Base-by-base conservation (phyloP, 306 rosid genomes). In the Quercus mongolica region DNA sequence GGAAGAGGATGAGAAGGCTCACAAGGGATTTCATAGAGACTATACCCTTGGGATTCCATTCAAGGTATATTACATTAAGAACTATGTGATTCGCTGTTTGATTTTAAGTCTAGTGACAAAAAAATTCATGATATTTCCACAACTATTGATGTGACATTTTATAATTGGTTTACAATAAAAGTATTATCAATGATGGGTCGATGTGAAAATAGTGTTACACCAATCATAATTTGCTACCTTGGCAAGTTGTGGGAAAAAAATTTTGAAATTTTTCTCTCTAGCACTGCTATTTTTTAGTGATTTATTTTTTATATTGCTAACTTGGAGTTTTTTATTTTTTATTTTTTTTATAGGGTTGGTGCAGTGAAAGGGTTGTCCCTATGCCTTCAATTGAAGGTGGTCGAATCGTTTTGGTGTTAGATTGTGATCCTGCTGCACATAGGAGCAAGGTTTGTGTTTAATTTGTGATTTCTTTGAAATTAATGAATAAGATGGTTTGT, bases 21-120 rank as follows among this genome's bases (percentile, higher is more conserved):
- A 94, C 78, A 89, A 85, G 69, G 83, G 76, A 4, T 94, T 94
- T 84, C 97, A 94, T 56, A 87, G 86, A 74, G 79, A 82, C 17
- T 86, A 81, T 64, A 91, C 91, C 1, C 81, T 77, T 19, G 99
- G 99, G 71, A 76, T 92, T 74, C 92, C 69, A 26, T 94, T 90
- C 79, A 91, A 84, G 87, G 99, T 92, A 70, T 17, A 12, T 52
- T 30, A 18, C 54, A 11, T 49, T 11, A 49, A 13, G 15, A 49
- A 13, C 15, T 2, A 38, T 38, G 11, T 38, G 46, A 8, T 38
- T 8, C 1, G 10, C 3, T 38, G 46, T 38, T 38, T 38, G 46
- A 2, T 38, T 38, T 38, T 8, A 38, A 38, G 46, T 38, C 46
- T 38, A 38, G 46, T 38, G 46, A 38, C 46, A 38, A 38, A 38